Base-by-base conservation (phyloP, 2,329 filamentous ascomycete species). In the Penicillium frequentans region DNA sequence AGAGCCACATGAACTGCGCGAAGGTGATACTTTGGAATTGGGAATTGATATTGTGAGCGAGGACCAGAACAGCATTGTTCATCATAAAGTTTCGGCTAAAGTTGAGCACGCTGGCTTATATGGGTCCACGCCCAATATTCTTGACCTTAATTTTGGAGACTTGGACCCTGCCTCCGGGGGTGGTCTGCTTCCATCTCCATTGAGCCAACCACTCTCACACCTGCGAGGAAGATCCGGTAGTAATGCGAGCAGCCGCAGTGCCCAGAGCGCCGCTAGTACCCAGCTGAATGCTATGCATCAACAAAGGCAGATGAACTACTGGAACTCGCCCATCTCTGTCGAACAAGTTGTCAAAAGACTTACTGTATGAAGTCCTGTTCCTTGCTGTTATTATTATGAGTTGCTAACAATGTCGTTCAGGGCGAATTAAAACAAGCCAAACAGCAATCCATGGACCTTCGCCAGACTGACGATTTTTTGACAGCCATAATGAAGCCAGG, bases 31-130 rank as follows among this genome's bases (percentile, higher is more conserved):
- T 61, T 80, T 99, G 52, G 95, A 99, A 72, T 83, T 99, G 35
- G 95, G 95, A 55, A 99, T 99, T 68, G 95, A 99, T 71, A 99
- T 99, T 70, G 93, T 99, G 51, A 96, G 91, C 75, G 95, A 99
- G 74, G 95, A 99, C 72, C 93, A 98, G 73, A 98, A 96, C 78
- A 97, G 93, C 0, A 92, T 99, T 27, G 93, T 99, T 14, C 95
- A 99, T 71, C 95, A 98, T 79, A 99, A 99, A 72, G 95, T 99
- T 48, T 93, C 93, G 21, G 93, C 95, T 55, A 96, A 96, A 72
- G 92, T 99, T 55, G 95, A 99, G 73, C 91, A 97, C 77, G 92
- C 95, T 39, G 95, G 95, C 7, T 89, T 93, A 62, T 85, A 93
- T 61, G 87, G 84, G 45, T 66, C 66, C 6, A 84, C 88, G 11